Conservation (phyloP, 179 eudicot genomes). For the Beta corolliflora region DNA sequence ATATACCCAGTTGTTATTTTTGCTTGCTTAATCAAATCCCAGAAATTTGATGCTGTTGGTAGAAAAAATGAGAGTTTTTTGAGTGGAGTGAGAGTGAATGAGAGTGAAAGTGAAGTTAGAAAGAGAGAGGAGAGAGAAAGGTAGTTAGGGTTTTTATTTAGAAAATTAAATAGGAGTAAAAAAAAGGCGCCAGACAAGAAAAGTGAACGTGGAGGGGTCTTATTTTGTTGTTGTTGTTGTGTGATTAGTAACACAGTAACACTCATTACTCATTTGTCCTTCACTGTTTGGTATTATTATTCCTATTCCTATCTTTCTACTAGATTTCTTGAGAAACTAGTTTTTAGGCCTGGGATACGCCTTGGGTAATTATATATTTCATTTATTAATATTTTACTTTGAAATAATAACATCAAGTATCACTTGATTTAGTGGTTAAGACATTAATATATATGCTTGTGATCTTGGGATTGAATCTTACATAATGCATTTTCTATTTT, state of each 20-base stretch:
- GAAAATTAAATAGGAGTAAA: conserved; percentile 5
- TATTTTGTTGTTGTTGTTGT: conserved; percentile 4
- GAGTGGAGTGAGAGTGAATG: conserved; percentile 8
- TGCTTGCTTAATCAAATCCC: conserved; percentile 15
- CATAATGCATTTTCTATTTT: too few species aligned
- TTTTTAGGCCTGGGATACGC: too few species aligned
- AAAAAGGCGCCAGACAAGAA: conserved; percentile 38
- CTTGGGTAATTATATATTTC: too few species aligned
- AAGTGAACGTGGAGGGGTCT: conserved; percentile 36
- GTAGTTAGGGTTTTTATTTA: conserved; percentile 31
- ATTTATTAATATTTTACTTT: too few species aligned
- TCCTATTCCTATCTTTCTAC: background rate
- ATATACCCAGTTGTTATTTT: conserved; percentile 20
- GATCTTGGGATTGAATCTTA: too few species aligned
- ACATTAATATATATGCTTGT: too few species aligned
- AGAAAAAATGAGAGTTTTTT: background rate
- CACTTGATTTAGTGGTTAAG: too few species aligned
- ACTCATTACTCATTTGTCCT: too few species aligned
- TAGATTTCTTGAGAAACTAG: background rate
- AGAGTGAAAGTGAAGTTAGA: conserved; percentile 20
- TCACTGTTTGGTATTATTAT: too few species aligned
- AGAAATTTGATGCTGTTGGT: conserved; percentile 5
- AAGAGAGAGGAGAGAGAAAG: conserved; percentile 33
- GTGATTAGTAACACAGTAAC: background rate
- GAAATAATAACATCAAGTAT: too few species aligned